phyloP scores from a whole-genome alignment of 1,139 yeast genomes.

The Hemisphaericaspora xylofermentans region DNA sequence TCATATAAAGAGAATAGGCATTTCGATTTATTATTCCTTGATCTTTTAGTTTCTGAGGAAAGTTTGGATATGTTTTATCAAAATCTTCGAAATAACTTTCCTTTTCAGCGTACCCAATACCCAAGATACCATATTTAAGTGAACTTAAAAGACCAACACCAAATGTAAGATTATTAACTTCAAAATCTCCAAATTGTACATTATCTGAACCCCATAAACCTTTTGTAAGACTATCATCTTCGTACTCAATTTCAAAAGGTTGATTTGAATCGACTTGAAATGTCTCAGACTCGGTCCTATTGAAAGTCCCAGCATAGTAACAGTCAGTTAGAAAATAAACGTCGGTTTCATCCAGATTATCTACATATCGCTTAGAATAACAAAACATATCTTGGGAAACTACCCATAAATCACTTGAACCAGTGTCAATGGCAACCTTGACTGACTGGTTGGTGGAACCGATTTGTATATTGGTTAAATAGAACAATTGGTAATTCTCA shows the following conservation, averaged over 20 bases:
- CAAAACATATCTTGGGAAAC: conserved; percentile 9
- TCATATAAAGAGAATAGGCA: conserved; percentile 55
- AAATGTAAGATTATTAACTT: background rate
- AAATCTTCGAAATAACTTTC: no score
- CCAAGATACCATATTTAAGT: conserved; percentile 41
- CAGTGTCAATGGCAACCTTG: conserved; percentile 27
- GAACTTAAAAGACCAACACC: background rate
- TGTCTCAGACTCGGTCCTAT: background rate
- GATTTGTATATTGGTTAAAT: conserved; percentile 12
- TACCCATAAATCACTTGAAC: conserved; percentile 31
- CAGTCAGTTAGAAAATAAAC: background rate
- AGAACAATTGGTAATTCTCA: background rate
- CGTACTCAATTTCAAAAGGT: background rate
- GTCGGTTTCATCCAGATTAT: background rate
- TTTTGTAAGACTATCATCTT: background rate
- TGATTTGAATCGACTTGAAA: background rate
- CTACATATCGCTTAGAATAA: background rate
- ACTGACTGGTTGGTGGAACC: conserved; percentile 22
- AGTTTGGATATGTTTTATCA: conserved; percentile 19
- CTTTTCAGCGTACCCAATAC: conserved; percentile 39
- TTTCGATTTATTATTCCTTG: conserved; percentile 50
- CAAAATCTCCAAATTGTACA: no score
- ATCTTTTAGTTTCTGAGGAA: conserved; percentile 26
- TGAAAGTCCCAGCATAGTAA: background rate
- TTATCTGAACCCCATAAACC: background rate